Base-by-base conservation (phyloP, 371 early-diverging fungal species). In the Encephalitozoon romaleae region DNA sequence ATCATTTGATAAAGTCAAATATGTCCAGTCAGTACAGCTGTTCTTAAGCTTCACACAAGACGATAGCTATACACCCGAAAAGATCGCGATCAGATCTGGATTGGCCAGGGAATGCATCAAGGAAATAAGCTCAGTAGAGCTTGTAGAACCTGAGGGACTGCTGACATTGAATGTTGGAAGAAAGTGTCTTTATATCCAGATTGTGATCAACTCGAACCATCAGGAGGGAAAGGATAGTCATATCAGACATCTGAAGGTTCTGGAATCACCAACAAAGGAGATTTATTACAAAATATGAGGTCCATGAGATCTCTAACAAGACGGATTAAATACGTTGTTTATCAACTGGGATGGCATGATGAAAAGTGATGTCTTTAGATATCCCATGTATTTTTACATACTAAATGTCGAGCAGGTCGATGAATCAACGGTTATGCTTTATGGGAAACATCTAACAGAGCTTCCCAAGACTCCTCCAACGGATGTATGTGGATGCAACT, bases 171-270 rank as follows among this genome's bases (percentile, higher is more conserved):
- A 49, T 38, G 84, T 88, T 25, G 86, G 82, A 11, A 84, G 80
- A 12, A 85, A 84, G 18, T 87, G 87, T 82, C 87, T 84, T 66
- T 70, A 87, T 28, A 66, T 95, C 39, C 91, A 91, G 69, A 83
- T 95, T 26, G 88, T 89, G 4, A 84, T 95, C n/a, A 81, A 90
- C 0, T 81, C 84, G 15, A 94, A 94, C 76, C 91, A 92, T 73
- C 89, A 90, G 68, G 91, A 91, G 72, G 95, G 95, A 47, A 88
- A 90, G 69, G 94, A 95, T 80, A 91, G 92, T 0, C 92, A 93
- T 71, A 85, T 95, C 23, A 88, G 94, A 39, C 89, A 89, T 70
- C 69, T 91, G 26, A 91, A 89, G 74, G 81, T 92, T 21, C 42
- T 72, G 64, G 72, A 72, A 32, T 63, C 72, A 3, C 45, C 45